Conservation (phyloP, 306 rosid genomes). For the Malus orientalis region DNA sequence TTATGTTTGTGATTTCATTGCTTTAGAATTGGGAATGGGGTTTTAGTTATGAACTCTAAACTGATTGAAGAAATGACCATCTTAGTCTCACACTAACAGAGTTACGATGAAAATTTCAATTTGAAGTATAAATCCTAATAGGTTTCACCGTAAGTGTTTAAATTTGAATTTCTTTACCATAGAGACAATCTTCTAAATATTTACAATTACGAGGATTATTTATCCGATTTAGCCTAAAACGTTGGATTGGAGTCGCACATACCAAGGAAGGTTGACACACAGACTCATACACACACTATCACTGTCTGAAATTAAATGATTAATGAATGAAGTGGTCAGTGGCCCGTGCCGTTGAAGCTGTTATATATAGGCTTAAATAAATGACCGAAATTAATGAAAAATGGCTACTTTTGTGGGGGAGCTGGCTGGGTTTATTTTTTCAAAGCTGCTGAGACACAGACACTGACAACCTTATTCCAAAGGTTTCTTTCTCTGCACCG, state of each 20-base stretch:
- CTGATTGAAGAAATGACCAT: too few relatives aligned
- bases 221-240: too few relatives aligned
- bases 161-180: too few relatives aligned
- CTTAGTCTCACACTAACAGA: too few relatives aligned
- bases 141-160: too few relatives aligned
- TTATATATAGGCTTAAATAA: background rate
- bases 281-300: background rate
- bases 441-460: background rate
- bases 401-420: background rate
- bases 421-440: background rate
- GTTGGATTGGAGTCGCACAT: constrained; percentile 9
- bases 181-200: rapidly evolving
- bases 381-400: background rate
- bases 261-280: constrained; percentile 3
- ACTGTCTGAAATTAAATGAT: constrained; percentile 9
- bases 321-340: constrained; percentile 13
- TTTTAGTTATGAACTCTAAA: too few relatives aligned
- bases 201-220: rapidly evolving
- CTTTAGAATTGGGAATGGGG: too few relatives aligned
- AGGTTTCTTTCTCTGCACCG: background rate
- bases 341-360: constrained; percentile 49
- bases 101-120: too few relatives aligned
- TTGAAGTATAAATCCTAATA: too few relatives aligned
- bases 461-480: background rate
- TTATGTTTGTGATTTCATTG: too few relatives aligned